phyloP scores from a whole-genome alignment of 768 basidiomycete species.

The Tulasnella sp. region DNA sequence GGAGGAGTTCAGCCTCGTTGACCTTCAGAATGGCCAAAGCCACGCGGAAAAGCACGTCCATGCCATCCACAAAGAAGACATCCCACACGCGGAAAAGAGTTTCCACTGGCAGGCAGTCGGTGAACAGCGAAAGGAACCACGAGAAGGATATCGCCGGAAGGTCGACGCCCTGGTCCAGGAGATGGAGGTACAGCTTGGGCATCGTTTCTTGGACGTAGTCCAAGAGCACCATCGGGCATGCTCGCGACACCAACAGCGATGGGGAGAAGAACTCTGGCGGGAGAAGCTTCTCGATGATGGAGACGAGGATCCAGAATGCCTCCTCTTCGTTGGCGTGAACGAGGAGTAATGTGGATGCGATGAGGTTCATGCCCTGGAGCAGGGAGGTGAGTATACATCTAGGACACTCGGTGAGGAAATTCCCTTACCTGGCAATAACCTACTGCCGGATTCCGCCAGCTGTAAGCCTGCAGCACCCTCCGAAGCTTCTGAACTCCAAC shows the following conservation, averaged over 20 bases:
- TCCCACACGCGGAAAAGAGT: slow-evolving; percentile 97
- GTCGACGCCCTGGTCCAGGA: slow-evolving; percentile 79
- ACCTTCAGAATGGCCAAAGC: slow-evolving; percentile 80
- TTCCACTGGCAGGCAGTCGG: slow-evolving; percentile 94
- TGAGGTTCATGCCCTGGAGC: slow-evolving; percentile 74
- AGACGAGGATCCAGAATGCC: slow-evolving; percentile 91
- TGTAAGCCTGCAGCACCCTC: slow-evolving; percentile 86
- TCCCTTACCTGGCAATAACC: slow-evolving; percentile 74
- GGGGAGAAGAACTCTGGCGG: slow-evolving; percentile 94
- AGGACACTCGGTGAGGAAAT: neutral
- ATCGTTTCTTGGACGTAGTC: slow-evolving; percentile 78
- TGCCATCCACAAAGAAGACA: slow-evolving; percentile 86
- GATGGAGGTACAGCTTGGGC: slow-evolving; percentile 71
- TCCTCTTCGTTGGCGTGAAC: slow-evolving; percentile 95
- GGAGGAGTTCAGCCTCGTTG: slow-evolving; percentile 79
- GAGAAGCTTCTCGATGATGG: slow-evolving; percentile 82
- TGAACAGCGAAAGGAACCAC: slow-evolving; percentile 96
- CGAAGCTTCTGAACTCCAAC: slow-evolving; percentile 89
- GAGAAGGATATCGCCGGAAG: slow-evolving; percentile 95
- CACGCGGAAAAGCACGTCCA: slow-evolving; percentile 87
- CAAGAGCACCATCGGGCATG: slow-evolving; percentile 85
- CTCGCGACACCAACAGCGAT: slow-evolving; percentile 84
- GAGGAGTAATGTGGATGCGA: slow-evolving; percentile 89
- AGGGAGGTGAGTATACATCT: neutral
- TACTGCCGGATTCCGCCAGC: slow-evolving; percentile 88